These are phyloP conservation scores for Stachybotrys elegans DNA, from an alignment of 2,329 filamentous ascomycete genomes.

Conservation along the genomic window DNA sequence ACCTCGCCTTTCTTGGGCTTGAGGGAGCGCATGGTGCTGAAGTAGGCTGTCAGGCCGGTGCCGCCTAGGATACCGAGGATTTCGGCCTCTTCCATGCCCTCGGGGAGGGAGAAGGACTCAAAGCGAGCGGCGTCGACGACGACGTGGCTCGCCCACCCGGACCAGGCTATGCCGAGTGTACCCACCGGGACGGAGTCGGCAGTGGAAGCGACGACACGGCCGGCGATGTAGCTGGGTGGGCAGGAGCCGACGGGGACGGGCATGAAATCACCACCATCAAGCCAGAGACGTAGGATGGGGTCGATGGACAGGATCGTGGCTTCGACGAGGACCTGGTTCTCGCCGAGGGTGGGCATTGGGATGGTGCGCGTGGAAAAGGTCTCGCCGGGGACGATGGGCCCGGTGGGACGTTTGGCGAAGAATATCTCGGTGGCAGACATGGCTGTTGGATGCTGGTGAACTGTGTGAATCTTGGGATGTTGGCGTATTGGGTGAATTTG, in stretches of 20 bases:
- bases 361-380: constrained; percentile 50
- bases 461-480: too few relatives aligned
- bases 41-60: constrained; percentile 65
- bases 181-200: not conserved
- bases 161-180: constrained; percentile 39
- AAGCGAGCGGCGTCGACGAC: constrained; percentile 44
- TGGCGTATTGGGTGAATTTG: not conserved
- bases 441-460: too few relatives aligned
- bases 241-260: constrained; percentile 57
- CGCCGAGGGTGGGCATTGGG: constrained; percentile 44
- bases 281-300: constrained; percentile 63
- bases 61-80: constrained; percentile 51
- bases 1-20: constrained; percentile 59
- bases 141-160: constrained; percentile 58
- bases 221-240: constrained; percentile 56
- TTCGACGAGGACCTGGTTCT: constrained; percentile 52
- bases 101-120: constrained; percentile 24
- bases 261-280: constrained; percentile 54
- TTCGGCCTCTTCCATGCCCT: constrained; percentile 36
- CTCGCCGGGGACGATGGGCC: constrained; percentile 50
- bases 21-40: constrained; percentile 59
- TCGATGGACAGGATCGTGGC: constrained; percentile 57
- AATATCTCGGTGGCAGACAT: constrained; percentile 28
- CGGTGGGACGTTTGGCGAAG: constrained; percentile 53
- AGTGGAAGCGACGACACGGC: constrained; percentile 39